Percentiles rank a stretch among this genome's conserved stretches.
These are phyloP conservation scores for Triticum turgidum DNA, from an alignment of 176 grass and related monocot genomes.

Conservation along the genomic window DNA sequence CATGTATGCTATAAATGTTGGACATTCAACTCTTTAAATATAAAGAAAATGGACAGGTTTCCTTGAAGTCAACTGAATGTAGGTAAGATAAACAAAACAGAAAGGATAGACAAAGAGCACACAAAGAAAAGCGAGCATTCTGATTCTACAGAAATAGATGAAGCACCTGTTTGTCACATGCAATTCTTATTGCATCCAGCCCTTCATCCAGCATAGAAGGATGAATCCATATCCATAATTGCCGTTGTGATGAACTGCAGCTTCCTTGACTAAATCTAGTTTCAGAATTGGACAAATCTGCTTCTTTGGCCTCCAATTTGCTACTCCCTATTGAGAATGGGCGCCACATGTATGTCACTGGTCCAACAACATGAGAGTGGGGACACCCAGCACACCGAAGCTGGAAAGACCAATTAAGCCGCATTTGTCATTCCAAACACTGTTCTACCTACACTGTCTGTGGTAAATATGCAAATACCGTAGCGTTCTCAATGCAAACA, in stretches of 20 bases:
- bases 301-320: constrained; percentile 24
- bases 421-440: constrained; percentile 8
- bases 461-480: constrained; percentile 55
- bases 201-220: constrained; percentile 66
- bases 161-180: constrained; percentile 61
- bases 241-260: constrained; percentile 18
- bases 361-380: constrained; percentile 48
- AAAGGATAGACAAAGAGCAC: background rate
- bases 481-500: constrained; percentile 67
- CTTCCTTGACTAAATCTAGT: constrained; percentile 16
- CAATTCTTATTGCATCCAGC: constrained; percentile 49
- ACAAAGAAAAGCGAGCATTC: constrained; percentile 1
- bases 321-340: constrained; percentile 26
- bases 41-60: constrained; percentile 3
- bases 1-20: background rate
- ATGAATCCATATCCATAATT: constrained; percentile 96
- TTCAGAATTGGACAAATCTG: constrained; percentile 17
- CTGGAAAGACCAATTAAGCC: constrained; percentile 51
- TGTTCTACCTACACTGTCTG: constrained; percentile 4
- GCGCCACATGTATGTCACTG: constrained; percentile 81
- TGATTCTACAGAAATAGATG: constrained; percentile 21
- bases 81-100: background rate
- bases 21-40: constrained; percentile 6
- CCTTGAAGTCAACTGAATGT: background rate
- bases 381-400: constrained; percentile 49